These are phyloP conservation scores for Dactylellina cionopaga DNA, from an alignment of 2,329 filamentous ascomycete genomes.

Conservation along the genomic window DNA sequence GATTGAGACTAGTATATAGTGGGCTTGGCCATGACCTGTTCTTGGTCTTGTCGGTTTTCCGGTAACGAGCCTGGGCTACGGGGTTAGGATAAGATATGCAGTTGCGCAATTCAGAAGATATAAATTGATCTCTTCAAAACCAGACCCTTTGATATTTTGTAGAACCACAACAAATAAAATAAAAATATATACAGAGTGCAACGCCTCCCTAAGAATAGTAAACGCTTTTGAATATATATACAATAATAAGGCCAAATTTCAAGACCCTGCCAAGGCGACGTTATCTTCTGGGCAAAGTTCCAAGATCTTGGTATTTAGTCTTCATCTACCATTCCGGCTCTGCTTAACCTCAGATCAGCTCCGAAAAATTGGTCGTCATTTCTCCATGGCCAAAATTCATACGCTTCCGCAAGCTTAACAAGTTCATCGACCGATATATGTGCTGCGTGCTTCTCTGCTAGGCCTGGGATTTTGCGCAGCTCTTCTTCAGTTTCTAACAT, in stretches of 20 bases:
- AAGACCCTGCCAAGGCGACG: not conserved
- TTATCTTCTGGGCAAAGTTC: not conserved
- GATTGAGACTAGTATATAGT: too few species aligned
- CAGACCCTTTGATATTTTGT: not conserved
- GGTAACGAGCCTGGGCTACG: too few species aligned
- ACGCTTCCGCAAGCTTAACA: constrained; percentile 15
- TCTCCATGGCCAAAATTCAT: constrained; percentile 51
- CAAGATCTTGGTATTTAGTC: not conserved
- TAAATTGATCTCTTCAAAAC: not conserved
- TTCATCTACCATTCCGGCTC: constrained; percentile 36
- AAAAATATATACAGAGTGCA: too few species aligned
- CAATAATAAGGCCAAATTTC: not conserved
- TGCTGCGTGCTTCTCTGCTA: constrained; percentile 33
- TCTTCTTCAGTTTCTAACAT: constrained; percentile 37
- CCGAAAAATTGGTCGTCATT: constrained; percentile 34
- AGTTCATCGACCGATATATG: constrained; percentile 29
- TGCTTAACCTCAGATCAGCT: constrained; percentile 23
- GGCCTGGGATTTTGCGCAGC: constrained; percentile 8
- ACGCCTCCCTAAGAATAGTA: too few species aligned
- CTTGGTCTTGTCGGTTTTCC: too few species aligned
- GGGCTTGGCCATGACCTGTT: too few species aligned
- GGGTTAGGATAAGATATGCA: too few species aligned
- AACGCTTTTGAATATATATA: not conserved
- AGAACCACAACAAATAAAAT: not conserved
- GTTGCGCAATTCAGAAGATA: too few species aligned